Evolutionary conservation across 1,139 yeast species (phyloP).

Genomic region (Candida dubliniensis): DNA sequence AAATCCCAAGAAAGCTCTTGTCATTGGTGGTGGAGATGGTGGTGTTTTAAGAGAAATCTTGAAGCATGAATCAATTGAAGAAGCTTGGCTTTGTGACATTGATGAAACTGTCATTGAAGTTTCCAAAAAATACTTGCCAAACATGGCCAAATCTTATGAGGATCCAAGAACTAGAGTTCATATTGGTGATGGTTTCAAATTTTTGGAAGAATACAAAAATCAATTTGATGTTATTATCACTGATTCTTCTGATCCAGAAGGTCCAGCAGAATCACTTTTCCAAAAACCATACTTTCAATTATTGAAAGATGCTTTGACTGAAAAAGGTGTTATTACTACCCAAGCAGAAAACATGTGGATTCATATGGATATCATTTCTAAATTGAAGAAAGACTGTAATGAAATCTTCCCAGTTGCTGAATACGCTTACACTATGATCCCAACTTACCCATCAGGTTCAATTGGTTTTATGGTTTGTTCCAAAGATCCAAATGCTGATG

Average conservation of each 20-base stretch:
- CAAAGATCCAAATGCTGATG: conserved; percentile 64
- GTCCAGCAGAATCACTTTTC: conserved; percentile 90
- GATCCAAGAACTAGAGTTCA: conserved; percentile 83
- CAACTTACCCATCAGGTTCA: conserved; percentile 93
- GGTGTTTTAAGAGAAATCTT: conserved; percentile 92
- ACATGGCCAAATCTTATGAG: conserved; percentile 74
- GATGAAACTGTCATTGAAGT: conserved; percentile 87
- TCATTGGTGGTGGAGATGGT: conserved; percentile 96
- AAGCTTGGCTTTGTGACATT: conserved; percentile 87
- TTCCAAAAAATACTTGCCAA: conserved; percentile 80
- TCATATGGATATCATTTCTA: conserved; percentile 74
- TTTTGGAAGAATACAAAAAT: conserved; percentile 66
- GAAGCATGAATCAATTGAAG: conserved; percentile 79
- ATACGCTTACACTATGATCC: conserved; percentile 85
- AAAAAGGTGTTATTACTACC: conserved; percentile 85
- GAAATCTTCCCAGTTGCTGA: conserved; percentile 85
- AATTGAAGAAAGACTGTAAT: conserved; percentile 71
- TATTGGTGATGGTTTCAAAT: conserved; percentile 92
- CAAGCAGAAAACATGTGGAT: conserved; percentile 93
- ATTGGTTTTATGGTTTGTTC: conserved; percentile 93
- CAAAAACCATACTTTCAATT: conserved; percentile 83
- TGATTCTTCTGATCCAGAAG: conserved; percentile 95
- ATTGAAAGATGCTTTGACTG: conserved; percentile 75
- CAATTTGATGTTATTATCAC: conserved; percentile 89
- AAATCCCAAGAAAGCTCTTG: conserved; percentile 83